Evolutionary conservation across 2,329 filamentous ascomycete species (phyloP).

Genomic region (Geoglossum cookeanum): DNA sequence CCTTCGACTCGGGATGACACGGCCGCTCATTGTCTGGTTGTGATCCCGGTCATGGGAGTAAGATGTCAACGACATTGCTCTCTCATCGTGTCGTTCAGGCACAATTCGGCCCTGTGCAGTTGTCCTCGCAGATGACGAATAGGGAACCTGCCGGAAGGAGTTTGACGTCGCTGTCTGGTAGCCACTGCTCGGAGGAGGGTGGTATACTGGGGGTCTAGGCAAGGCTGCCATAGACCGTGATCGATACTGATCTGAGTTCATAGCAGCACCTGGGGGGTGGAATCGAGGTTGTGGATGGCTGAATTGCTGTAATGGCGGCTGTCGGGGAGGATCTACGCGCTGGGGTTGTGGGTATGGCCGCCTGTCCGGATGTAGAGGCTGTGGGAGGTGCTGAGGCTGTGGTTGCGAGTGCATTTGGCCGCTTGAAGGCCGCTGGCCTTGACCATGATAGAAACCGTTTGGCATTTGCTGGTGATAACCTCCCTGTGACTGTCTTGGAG

Average conservation of each 20-base stretch:
- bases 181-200: conserved; percentile 35
- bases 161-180: conserved; percentile 52
- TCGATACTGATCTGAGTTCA: conserved; percentile 72
- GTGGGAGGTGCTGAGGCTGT: conserved; percentile 38
- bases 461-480: conserved; percentile 22
- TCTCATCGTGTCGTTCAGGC: conserved; percentile 77
- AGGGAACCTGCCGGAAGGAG: conserved; percentile 61
- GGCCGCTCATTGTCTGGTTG: conserved; percentile 76
- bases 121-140: conserved; percentile 40
- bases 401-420: conserved; percentile 24
- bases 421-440: conserved; percentile 12
- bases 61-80: conserved; percentile 89
- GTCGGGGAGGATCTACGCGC: conserved; percentile 43
- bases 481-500: conserved; percentile 24
- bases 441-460: conserved; percentile 23
- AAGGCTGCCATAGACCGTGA: conserved; percentile 80
- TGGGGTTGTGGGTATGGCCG: conserved; percentile 55
- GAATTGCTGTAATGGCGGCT: conserved; percentile 25
- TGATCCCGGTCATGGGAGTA: conserved; percentile 61
- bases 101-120: conserved; percentile 85
- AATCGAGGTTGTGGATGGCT: conserved; percentile 37
- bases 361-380: conserved; percentile 42
- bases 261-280: conserved; percentile 42
- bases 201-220: conserved; percentile 54
- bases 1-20: conserved; percentile 65